Evolutionary conservation across 306 rosid genomes (phyloP).

Genomic region (Pyrus communis): DNA sequence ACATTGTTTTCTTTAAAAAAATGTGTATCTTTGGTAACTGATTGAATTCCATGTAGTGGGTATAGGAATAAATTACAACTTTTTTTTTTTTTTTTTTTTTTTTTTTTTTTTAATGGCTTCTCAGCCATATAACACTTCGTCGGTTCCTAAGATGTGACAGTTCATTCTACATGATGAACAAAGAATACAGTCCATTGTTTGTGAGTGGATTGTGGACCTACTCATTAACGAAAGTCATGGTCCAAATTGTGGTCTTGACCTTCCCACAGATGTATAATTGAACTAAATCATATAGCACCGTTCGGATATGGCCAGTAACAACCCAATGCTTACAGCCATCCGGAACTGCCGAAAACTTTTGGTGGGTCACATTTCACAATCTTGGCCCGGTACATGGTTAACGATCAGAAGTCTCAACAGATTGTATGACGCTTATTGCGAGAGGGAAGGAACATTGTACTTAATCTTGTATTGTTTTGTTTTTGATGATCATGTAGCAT

Average conservation of each 20-base stretch:
- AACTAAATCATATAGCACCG: constrained; percentile 4
- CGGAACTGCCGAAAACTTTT: constrained; percentile 8
- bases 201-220: constrained; percentile 17
- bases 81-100: background rate
- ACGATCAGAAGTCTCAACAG: background rate
- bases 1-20: background rate
- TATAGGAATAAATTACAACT: background rate
- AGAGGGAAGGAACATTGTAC: constrained; percentile 5
- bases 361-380: constrained; percentile 6
- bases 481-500: constrained; percentile 2
- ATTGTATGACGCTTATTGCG: constrained; percentile 1
- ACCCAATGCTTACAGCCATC: constrained; percentile 9
- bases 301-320: background rate
- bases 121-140: background rate
- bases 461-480: background rate
- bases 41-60: background rate
- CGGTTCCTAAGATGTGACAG: constrained; percentile 9
- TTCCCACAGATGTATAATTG: constrained; percentile 11
- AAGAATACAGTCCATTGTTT: background rate
- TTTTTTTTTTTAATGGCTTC: background rate
- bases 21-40: constrained; percentile 1
- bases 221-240: constrained; percentile 9
- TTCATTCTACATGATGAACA: constrained; percentile 9
- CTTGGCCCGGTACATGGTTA: constrained; percentile 11
- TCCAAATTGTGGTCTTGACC: constrained; percentile 14